These are phyloP conservation scores for Elaphomyces granulatus DNA, from an alignment of 495 filamentous ascomycete species.

Conservation along the genomic window DNA sequence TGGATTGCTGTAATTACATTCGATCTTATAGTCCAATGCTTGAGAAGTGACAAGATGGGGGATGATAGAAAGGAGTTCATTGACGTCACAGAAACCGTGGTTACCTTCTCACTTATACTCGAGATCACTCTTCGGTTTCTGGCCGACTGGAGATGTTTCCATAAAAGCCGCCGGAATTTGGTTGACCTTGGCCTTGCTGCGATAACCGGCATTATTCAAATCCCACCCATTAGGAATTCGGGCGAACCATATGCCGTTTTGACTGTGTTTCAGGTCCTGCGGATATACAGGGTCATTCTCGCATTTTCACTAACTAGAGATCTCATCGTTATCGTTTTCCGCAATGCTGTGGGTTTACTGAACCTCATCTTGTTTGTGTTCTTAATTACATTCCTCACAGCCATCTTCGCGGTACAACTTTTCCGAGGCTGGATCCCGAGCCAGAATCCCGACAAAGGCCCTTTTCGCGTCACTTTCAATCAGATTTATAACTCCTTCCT, in stretches of 20 bases:
- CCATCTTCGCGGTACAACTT: conserved; percentile 87
- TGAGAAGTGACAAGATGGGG: conserved; percentile 64
- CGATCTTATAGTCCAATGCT: conserved; percentile 57
- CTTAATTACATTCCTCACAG: conserved; percentile 81
- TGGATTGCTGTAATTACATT: conserved; percentile 74
- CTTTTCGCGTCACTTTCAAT: conserved; percentile 58
- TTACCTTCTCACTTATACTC: conserved; percentile 63
- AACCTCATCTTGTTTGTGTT: conserved; percentile 96
- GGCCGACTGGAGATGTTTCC: conserved; percentile 67
- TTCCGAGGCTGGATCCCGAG: conserved; percentile 72
- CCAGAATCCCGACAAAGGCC: conserved; percentile 38
- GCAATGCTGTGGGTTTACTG: conserved; percentile 80
- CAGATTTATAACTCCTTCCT: conserved; percentile 92
- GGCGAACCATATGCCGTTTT: conserved; percentile 76
- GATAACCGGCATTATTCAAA: conserved; percentile 70
- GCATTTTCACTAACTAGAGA: conserved; percentile 74
- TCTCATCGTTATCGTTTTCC: conserved; percentile 72
- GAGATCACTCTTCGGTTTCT: conserved; percentile 74
- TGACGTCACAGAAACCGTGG: conserved; percentile 53
- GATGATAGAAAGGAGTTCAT: conserved; percentile 38
- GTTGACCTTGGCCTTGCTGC: conserved; percentile 68
- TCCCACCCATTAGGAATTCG: conserved; percentile 64
- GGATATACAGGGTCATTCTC: conserved; percentile 83
- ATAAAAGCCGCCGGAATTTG: conserved; percentile 54
- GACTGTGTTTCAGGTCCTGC: conserved; percentile 82